Base-by-base conservation (phyloP, 2,329 filamentous ascomycete species). In the Proliferodiscus dingleyae region DNA sequence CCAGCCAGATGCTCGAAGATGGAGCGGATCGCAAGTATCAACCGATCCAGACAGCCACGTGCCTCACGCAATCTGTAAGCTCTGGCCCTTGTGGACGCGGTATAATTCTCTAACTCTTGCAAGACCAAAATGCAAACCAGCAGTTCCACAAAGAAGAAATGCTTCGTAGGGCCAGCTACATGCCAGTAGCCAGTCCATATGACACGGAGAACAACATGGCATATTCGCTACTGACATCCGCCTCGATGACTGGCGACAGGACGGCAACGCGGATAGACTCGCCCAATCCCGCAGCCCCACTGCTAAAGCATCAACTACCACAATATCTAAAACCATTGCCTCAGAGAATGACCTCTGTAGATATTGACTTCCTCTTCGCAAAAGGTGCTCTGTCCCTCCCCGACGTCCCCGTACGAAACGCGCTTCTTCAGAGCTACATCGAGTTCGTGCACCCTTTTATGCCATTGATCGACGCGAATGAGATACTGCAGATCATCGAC, bases 361-460 rank as follows among this genome's bases (percentile, higher is more conserved):
- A 96, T 68, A 78, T 95, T 50, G 77, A 82, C 46, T 95, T 93
- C 65, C 75, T 96, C 46, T 78, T 83, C 51, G 78, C 82, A 62
- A 96, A 95, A 71, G 89, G 89, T 4, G 89, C 89, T 1, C 71
- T 96, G 54, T 81, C 81, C 2, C 77, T 96, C 32, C 91, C 91
- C 2, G 73, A 78, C 32, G 66, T 75, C 3, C 68, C 71, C 4
- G 71, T 96, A 28, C 86, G 91, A 59, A 88, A 87, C 63, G 89
- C 89, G 48, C 74, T 96, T 34, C 71, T 97, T 13, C 82, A 83
- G 57, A 82, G 82, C 30, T 96, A 93, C 59, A 76, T 91, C 50
- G 87, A 95, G 68, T 95, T 85, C 64, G 89, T 96, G 6, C 86
- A 96, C 64, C 89, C 90, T 1, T 96, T 88, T 64, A 95, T 96